phyloP scores from a whole-genome alignment of 106 monocot species.

The Narthecium ossifragum region DNA sequence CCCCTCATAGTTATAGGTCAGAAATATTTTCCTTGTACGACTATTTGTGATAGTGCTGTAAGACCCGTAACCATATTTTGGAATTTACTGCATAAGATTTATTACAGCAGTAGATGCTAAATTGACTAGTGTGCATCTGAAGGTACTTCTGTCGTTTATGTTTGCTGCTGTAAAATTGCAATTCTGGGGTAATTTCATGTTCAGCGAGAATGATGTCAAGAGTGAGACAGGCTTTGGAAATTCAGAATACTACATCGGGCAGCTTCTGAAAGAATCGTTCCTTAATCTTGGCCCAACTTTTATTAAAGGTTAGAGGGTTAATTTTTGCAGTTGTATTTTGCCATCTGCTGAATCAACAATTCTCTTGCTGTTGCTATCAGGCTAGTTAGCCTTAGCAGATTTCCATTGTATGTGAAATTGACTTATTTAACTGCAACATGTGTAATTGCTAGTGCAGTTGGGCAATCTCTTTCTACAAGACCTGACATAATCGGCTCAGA shows the following conservation, averaged over 20 bases:
- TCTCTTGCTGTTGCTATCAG: background rate
- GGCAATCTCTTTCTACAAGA: constrained; percentile 91
- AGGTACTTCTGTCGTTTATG: constrained; percentile 64
- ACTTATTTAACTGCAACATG: background rate
- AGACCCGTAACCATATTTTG: too few species aligned
- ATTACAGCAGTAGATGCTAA: background rate
- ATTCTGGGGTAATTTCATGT: constrained; percentile 32
- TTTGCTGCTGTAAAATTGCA: constrained; percentile 51
- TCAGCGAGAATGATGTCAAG: constrained; percentile 9
- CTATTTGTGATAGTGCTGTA: too few species aligned
- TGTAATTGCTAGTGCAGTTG: constrained; percentile 44
- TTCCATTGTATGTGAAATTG: background rate
- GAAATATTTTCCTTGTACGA: too few species aligned
- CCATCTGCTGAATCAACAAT: background rate
- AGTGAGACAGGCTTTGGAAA: constrained; percentile 11
- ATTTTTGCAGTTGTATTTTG: background rate
- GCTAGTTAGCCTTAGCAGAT: background rate
- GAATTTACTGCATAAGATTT: background rate
- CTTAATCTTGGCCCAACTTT: constrained; percentile 92
- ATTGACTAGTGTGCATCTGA: constrained; percentile 10
- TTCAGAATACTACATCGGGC: constrained; percentile 50
- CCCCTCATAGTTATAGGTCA: too few species aligned
- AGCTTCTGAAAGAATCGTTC: constrained; percentile 70
- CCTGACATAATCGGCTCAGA: constrained; percentile 94
- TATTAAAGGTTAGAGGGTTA: constrained; percentile 60